Percentiles rank a stretch among this genome's conserved stretches.
phyloP scores from a whole-genome alignment of 805 yeast genomes.

The Hanseniaspora vineae region DNA sequence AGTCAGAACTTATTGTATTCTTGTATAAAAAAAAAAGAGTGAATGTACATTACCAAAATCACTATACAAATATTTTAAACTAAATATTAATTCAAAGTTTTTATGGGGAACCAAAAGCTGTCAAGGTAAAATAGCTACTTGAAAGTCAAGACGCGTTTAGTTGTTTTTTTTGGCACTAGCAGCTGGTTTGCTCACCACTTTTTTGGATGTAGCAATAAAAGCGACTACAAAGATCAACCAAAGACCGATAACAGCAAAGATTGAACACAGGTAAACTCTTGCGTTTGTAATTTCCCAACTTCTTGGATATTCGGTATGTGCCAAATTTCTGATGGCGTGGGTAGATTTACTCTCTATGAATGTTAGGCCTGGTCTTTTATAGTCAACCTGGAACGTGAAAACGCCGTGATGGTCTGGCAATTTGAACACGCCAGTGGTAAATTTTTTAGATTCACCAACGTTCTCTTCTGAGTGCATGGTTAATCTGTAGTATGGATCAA shows the following conservation, averaged over 20 bases:
- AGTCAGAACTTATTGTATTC: no score
- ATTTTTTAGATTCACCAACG: conserved; percentile 32
- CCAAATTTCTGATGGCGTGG: conserved; percentile 83
- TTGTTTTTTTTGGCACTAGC: conserved; percentile 2
- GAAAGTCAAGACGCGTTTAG: neutral
- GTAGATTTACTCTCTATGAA: conserved; percentile 52
- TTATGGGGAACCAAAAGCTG: no score
- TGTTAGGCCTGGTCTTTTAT: conserved; percentile 64
- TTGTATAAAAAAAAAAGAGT: no score
- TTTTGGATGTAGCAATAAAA: conserved; percentile 28
- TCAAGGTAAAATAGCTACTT: no score
- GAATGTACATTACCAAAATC: no score
- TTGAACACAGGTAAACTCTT: conserved; percentile 77
- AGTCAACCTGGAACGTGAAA: conserved; percentile 73
- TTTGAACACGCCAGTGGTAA: conserved; percentile 40
- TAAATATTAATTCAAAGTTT: no score
- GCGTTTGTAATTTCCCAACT: conserved; percentile 89
- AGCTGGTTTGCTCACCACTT: neutral
- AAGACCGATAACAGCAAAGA: conserved; percentile 51
- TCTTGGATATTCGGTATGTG: conserved; percentile 89
- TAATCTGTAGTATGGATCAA: conserved; percentile 90
- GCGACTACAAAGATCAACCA: conserved; percentile 70
- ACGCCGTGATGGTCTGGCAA: conserved; percentile 96
- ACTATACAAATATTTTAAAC: neutral
- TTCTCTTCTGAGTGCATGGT: conserved; percentile 36